Evolutionary conservation across 2,329 filamentous ascomycete genomes (phyloP).

Genomic region (Cordyceps pruinosa): DNA sequence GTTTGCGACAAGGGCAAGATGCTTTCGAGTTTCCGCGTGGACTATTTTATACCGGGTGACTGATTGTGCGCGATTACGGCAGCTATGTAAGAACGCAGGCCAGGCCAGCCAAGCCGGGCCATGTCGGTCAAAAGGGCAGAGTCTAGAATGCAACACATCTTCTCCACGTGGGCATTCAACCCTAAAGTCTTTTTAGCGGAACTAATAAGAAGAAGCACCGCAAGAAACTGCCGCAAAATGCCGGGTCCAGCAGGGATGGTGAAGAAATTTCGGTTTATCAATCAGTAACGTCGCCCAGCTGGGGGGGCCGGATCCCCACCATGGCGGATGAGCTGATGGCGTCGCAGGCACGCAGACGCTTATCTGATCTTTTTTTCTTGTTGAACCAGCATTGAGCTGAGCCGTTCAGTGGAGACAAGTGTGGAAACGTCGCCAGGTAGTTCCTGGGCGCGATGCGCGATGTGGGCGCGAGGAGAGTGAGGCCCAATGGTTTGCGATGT

Average conservation of each 20-base stretch:
- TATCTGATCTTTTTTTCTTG: constrained; percentile 10
- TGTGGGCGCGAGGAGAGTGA: background rate
- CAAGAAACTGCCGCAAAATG: background rate
- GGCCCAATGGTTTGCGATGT: background rate
- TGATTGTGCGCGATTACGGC: background rate
- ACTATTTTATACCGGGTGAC: background rate
- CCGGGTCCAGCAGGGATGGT: background rate
- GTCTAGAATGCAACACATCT: constrained; percentile 4
- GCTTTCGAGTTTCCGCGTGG: background rate
- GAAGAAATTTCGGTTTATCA: constrained; percentile 8
- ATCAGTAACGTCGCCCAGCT: background rate
- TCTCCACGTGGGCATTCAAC: background rate
- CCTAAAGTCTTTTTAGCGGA: constrained; percentile 6
- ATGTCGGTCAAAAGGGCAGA: background rate
- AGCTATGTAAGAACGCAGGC: background rate
- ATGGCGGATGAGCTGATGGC: background rate
- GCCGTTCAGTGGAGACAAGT: background rate
- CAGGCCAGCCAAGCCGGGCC: constrained; percentile 1
- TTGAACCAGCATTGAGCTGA: background rate
- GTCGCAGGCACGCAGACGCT: background rate
- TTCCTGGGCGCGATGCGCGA: background rate
- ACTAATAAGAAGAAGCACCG: background rate
- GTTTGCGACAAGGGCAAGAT: constrained; percentile 16
- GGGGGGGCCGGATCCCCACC: background rate
- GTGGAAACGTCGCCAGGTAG: background rate